These are phyloP conservation scores for Camelina laxa DNA, from an alignment of 345 rosid genomes.

Conservation along the genomic window DNA sequence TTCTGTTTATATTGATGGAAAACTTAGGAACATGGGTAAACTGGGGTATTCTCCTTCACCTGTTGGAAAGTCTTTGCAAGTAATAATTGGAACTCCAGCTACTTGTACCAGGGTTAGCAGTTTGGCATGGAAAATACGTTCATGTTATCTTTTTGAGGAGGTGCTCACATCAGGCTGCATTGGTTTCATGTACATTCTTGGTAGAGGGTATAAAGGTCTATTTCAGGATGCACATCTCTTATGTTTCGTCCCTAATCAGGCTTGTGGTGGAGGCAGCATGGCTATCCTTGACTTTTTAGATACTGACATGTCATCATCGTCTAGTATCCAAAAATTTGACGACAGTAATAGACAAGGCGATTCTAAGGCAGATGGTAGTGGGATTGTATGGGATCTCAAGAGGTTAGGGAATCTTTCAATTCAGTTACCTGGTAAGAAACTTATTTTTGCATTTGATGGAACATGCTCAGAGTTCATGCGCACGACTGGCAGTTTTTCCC, in stretches of 20 bases:
- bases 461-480: slow-evolving; percentile 74
- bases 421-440: slow-evolving; percentile 91
- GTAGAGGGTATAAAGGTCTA: slow-evolving; percentile 91
- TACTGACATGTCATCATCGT: slow-evolving; percentile 62
- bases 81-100: slow-evolving; percentile 78
- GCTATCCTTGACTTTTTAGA: slow-evolving; percentile 86
- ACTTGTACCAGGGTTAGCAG: slow-evolving; percentile 71
- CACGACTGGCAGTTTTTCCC: slow-evolving; percentile 65
- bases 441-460: slow-evolving; percentile 96
- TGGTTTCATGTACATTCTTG: slow-evolving; percentile 92
- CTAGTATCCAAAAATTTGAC: slow-evolving; percentile 63
- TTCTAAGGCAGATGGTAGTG: slow-evolving; percentile 83
- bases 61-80: slow-evolving; percentile 82
- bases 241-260: slow-evolving; percentile 91
- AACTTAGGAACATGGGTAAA: slow-evolving; percentile 85
- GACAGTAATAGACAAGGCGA: slow-evolving; percentile 64
- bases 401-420: slow-evolving; percentile 76
- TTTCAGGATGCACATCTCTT: slow-evolving; percentile 90
- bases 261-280: slow-evolving; percentile 98
- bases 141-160: slow-evolving; percentile 96
- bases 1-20: slow-evolving; percentile 86
- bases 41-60: slow-evolving; percentile 96
- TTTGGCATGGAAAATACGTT: slow-evolving; percentile 84
- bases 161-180: slow-evolving; percentile 87
- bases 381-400: slow-evolving; percentile 92